phyloP scores from a whole-genome alignment of 1,139 yeast genomes.

The Yamadazyma conglobata region DNA sequence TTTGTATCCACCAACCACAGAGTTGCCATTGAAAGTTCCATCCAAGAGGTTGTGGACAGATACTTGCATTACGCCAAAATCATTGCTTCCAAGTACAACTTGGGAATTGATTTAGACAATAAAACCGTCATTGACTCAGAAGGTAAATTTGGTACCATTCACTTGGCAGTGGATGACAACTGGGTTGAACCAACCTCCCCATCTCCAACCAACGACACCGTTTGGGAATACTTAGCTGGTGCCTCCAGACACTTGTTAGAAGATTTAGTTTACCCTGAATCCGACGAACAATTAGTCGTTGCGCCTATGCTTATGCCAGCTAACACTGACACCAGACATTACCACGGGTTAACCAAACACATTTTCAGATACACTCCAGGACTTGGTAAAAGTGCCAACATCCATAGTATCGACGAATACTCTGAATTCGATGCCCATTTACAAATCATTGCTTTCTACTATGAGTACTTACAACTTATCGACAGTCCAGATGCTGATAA shows the following conservation, averaged over 20 bases:
- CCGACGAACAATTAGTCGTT: constrained; percentile 43
- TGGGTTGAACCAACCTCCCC: constrained; percentile 35
- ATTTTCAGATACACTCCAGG: constrained; percentile 64
- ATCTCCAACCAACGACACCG: constrained; percentile 34
- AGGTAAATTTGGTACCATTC: constrained; percentile 24
- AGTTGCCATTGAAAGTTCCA: constrained; percentile 28
- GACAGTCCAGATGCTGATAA: constrained; percentile 16
- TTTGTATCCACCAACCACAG: constrained; percentile 33
- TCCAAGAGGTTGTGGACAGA: constrained; percentile 21
- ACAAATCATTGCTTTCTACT: constrained; percentile 41
- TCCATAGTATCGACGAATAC: constrained; percentile 43
- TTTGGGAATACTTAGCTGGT: constrained; percentile 41
- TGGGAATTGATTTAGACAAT: constrained; percentile 24
- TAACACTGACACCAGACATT: constrained; percentile 80
- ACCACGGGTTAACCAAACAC: constrained; percentile 70
- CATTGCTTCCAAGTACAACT: constrained; percentile 28
- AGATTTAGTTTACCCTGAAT: constrained; percentile 34
- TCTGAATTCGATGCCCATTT: constrained; percentile 36
- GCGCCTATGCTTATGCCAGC: constrained; percentile 73
- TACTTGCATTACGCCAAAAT: constrained; percentile 21
- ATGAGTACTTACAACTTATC: constrained; percentile 27
- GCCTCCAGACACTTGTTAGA: constrained; percentile 44
- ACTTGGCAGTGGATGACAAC: constrained; percentile 13
- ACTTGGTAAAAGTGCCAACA: constrained; percentile 16
- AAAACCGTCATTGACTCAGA: constrained; percentile 17